Evolutionary conservation across 2,329 filamentous ascomycete species (phyloP), one percentile per base, ranked within the genome.

Genomic region (Hymenoscyphus salicellus): DNA sequence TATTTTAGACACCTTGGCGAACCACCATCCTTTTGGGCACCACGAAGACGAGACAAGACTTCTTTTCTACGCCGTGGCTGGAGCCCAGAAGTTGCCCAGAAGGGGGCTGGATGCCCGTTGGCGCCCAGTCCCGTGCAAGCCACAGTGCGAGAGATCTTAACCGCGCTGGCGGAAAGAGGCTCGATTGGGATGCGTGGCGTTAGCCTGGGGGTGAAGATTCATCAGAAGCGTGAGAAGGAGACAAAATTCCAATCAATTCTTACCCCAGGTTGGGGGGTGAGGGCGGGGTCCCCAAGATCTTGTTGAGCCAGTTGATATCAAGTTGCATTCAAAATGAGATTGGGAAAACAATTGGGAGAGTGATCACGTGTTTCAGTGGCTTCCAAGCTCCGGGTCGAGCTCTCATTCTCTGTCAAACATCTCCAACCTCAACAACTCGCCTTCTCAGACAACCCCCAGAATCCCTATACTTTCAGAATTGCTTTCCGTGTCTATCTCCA

Each of bases 81-180:
- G 20, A 52, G 20, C n/a, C n/a, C 8, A 26, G 7, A 49, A 49
- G 43, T 11, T 46, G 20, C 17, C 8, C 2, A 49, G 7, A 49
- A 38, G 11, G 33, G 11, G 11, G 11, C 3, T 26, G 17, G 3
- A 49, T n/a, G n/a, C 7, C 10, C 8, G 20, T 11, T 20, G 7
- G 41, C 17, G 20, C 8, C 20, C 20, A 49, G 20, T 26, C n/a
- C n/a, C 23, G n/a, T 23, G 46, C 20, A 26, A 26, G 20, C n/a
- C 46, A 52, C 46, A 52, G 46, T 52, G 46, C 46, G 23, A 52
- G 46, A 52, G 46, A 5, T 52, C 20, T 52, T 52, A 52, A 52
- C 46, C 46, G 46, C 20, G 10, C 20, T 26, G 46, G 46, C 20
- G 20, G 11, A 14, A 23, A 14, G 46, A 52, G 2, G 11, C 20